Conservation (phyloP, 164 flowering plant species). For the Taxillus chinensis region DNA sequence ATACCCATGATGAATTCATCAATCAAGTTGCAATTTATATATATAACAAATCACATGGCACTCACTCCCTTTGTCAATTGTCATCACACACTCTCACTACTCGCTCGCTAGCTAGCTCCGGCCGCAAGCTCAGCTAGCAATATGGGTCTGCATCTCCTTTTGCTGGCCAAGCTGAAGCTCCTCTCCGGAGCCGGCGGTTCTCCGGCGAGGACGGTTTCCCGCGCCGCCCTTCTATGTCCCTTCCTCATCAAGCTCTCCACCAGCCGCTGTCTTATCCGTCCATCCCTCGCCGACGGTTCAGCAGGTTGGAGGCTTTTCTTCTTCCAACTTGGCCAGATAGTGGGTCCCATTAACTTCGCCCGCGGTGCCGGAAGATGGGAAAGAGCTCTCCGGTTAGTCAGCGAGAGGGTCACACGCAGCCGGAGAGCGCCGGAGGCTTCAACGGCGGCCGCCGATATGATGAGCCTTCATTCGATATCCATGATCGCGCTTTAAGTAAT, state of each 20-base stretch:
- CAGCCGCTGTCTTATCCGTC: slow-evolving; percentile 5
- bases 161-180: slow-evolving; percentile 14
- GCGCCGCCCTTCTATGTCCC: slow-evolving; percentile 13
- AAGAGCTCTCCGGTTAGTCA: slow-evolving; percentile 23
- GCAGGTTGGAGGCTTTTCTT: slow-evolving; percentile 20
- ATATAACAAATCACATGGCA: too few species aligned
- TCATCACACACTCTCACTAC: too few species aligned
- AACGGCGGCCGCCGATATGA: slow-evolving; percentile 11
- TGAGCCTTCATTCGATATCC: slow-evolving; percentile 22
- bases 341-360: neutral
- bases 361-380: slow-evolving; percentile 14
- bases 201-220: neutral
- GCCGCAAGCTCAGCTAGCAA: too few species aligned
- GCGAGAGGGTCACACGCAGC: slow-evolving; percentile 5
- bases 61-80: too few species aligned
- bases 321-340: slow-evolving; percentile 20
- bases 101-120: too few species aligned
- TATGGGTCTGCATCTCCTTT: slow-evolving; percentile 17
- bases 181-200: neutral
- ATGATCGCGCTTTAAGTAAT: slow-evolving; percentile 19
- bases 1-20: too few species aligned
- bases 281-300: slow-evolving; percentile 11
- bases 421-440: neutral
- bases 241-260: slow-evolving; percentile 16
- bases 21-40: too few species aligned